Percentiles rank a stretch among this genome's conserved stretches.
These are phyloP conservation scores for Gaultheria prostrata DNA, from an alignment of 148 eudicot genomes.

Conservation along the genomic window DNA sequence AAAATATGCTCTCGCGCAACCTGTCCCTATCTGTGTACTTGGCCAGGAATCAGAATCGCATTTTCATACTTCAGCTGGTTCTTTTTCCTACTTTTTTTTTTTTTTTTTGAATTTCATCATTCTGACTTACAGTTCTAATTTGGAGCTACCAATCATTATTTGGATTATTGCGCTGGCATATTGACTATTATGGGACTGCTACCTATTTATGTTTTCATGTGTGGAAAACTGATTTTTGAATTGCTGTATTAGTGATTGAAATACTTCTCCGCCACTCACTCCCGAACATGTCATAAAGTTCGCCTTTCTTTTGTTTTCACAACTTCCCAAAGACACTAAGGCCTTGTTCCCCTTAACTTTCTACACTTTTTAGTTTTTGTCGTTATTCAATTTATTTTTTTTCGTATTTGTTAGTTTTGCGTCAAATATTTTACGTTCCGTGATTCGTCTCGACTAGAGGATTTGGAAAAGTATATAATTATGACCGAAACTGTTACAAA, in stretches of 20 bases:
- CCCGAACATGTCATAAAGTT: background rate
- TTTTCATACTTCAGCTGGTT: background rate
- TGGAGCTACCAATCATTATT: background rate
- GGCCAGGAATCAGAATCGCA: background rate
- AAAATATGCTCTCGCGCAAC: background rate
- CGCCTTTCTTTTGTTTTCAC: background rate
- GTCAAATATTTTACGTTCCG: too few relatives aligned
- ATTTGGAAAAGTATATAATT: too few relatives aligned
- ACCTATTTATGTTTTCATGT: background rate
- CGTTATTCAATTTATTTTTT: too few relatives aligned
- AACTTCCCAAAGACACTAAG: background rate
- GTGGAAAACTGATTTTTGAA: background rate
- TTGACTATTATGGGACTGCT: background rate
- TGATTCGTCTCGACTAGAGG: too few relatives aligned
- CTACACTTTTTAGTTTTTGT: too few relatives aligned
- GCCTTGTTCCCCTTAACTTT: too few relatives aligned
- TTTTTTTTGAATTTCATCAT: background rate
- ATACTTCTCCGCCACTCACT: conserved; percentile 9
- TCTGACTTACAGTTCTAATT: background rate
- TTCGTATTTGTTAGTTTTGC: too few relatives aligned
- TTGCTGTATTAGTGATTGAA: conserved; percentile 1
- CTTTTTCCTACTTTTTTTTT: background rate
- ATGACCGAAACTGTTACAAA: too few relatives aligned
- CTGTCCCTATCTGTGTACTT: background rate
- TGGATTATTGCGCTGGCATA: background rate